These are phyloP conservation scores for Aspergillus quadricinctus DNA, from an alignment of 2,329 filamentous ascomycete species.

Conservation along the genomic window DNA sequence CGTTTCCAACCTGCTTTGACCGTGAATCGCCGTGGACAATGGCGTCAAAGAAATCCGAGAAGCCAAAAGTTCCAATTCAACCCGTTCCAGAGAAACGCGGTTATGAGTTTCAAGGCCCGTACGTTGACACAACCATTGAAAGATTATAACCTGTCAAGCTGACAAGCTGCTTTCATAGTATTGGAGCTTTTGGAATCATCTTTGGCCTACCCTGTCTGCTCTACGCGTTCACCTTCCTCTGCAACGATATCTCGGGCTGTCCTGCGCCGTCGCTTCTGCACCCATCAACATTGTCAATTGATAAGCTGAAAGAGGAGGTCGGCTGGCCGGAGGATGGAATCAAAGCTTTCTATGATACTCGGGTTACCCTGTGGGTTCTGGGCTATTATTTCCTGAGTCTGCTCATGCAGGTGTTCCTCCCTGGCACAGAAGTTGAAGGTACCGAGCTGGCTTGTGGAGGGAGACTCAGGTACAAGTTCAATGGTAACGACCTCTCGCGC, in stretches of 20 bases:
- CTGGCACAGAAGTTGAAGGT: conserved; percentile 68
- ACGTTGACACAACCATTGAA: conserved; percentile 18
- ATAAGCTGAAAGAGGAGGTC: conserved; percentile 71
- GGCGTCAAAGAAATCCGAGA: conserved; percentile 30
- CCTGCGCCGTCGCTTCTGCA: conserved; percentile 75
- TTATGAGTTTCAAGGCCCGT: conserved; percentile 48
- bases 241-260: conserved; percentile 90
- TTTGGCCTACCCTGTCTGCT: conserved; percentile 75
- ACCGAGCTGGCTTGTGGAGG: conserved; percentile 66
- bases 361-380: conserved; percentile 65
- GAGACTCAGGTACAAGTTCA: conserved; percentile 76
- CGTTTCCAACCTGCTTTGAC: background rate
- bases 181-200: conserved; percentile 72
- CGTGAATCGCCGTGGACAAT: conserved; percentile 13
- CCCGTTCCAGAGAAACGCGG: conserved; percentile 39
- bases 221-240: conserved; percentile 76
- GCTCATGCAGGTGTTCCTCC: conserved; percentile 70
- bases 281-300: conserved; percentile 66
- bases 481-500: conserved; percentile 48
- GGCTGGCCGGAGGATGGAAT: conserved; percentile 75
- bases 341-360: conserved; percentile 63
- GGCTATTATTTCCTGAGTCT: conserved; percentile 76
- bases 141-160: conserved; percentile 3
- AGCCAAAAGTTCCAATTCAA: conserved; percentile 29
- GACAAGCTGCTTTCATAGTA: conserved; percentile 44